Percentiles rank a stretch among this genome's conserved stretches.
These are phyloP conservation scores for Bromus sterilis DNA, from an alignment of 176 grass and related monocot species.

Conservation along the genomic window DNA sequence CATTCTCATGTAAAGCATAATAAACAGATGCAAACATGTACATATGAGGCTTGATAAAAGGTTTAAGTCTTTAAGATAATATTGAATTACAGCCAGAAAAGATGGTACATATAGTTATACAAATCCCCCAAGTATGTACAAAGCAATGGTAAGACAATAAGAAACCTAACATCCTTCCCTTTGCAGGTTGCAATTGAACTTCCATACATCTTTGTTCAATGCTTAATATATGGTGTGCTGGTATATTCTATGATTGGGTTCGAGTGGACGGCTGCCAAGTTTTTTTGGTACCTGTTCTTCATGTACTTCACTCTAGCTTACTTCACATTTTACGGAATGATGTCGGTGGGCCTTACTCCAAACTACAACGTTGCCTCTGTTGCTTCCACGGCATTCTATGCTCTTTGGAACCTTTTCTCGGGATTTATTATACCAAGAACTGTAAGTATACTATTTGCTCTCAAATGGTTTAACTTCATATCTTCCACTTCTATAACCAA, in stretches of 20 bases:
- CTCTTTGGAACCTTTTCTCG: slow-evolving; percentile 74
- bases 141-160: background rate
- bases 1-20: background rate
- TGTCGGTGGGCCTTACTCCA: slow-evolving; percentile 71
- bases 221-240: slow-evolving; percentile 53
- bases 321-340: slow-evolving; percentile 89
- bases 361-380: slow-evolving; percentile 59
- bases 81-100: background rate
- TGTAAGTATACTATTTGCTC: slow-evolving; percentile 31
- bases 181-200: slow-evolving; percentile 70
- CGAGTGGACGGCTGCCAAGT: slow-evolving; percentile 75
- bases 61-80: background rate
- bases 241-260: slow-evolving; percentile 80
- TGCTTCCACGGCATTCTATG: slow-evolving; percentile 48
- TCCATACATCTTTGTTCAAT: slow-evolving; percentile 69
- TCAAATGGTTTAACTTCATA: background rate
- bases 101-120: background rate
- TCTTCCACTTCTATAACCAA: background rate
- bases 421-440: slow-evolving; percentile 71
- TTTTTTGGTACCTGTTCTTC: slow-evolving; percentile 87
- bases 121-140: background rate
- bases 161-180: background rate
- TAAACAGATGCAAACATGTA: slow-evolving; percentile 12
- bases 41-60: background rate
- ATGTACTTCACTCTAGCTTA: slow-evolving; percentile 86